Evolutionary conservation across 805 yeast genomes (phyloP).

Genomic region (Dipodascus albidus): DNA sequence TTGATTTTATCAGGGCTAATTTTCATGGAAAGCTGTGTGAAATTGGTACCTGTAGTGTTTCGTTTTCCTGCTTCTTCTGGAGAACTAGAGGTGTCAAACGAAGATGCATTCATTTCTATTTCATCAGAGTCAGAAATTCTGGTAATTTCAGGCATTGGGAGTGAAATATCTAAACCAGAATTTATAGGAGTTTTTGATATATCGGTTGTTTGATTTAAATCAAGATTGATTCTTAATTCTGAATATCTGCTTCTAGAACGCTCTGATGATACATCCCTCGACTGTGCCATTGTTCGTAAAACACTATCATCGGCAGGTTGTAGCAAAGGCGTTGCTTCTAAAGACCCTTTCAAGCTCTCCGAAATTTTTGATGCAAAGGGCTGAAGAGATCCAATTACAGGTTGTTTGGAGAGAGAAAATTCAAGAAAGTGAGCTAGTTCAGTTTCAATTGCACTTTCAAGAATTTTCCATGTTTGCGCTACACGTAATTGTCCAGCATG

Average conservation of each 20-base stretch:
- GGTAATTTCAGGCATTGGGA: background rate
- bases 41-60: background rate
- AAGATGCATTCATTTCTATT: background rate
- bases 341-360: background rate
- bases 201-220: background rate
- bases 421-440: conserved; percentile 12
- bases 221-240: background rate
- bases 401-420: background rate
- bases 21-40: background rate
- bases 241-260: background rate
- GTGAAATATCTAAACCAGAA: background rate
- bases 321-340: background rate
- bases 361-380: conserved; percentile 2
- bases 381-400: background rate
- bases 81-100: conserved; percentile 2
- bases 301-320: conserved; percentile 1
- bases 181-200: background rate
- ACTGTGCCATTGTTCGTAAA: background rate
- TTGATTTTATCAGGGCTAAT: background rate
- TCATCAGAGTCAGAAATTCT: background rate
- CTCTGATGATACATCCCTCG: background rate
- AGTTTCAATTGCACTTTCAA: conserved; percentile 38
- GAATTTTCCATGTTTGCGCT: conserved; percentile 51
- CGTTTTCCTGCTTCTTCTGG: background rate
- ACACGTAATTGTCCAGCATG: conserved; percentile 40